Conservation (phyloP, 192 early-diverging fungal genomes). For the Coemansia sp. region DNA sequence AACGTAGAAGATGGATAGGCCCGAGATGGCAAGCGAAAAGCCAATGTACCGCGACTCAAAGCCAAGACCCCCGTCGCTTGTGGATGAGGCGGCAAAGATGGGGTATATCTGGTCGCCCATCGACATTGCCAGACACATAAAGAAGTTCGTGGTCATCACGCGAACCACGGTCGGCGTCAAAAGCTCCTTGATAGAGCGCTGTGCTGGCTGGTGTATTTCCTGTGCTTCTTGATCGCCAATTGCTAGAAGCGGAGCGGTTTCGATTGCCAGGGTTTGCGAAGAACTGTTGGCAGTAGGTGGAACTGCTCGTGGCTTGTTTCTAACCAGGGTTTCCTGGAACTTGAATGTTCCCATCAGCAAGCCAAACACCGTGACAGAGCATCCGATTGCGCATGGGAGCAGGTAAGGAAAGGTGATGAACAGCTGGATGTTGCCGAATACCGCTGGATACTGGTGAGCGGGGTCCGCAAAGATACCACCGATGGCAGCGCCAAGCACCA, state of each 20-base stretch:
- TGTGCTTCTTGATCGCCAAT: neutral
- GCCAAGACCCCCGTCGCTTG: slow-evolving; percentile 55
- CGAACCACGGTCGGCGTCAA: slow-evolving; percentile 34
- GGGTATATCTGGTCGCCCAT: slow-evolving; percentile 43
- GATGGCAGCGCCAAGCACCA: slow-evolving; percentile 66
- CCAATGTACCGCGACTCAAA: slow-evolving; percentile 57
- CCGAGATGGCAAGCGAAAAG: slow-evolving; percentile 46
- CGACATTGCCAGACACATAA: slow-evolving; percentile 19
- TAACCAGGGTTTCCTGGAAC: slow-evolving; percentile 62
- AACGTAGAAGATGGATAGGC: slow-evolving; percentile 45
- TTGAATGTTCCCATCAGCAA: slow-evolving; percentile 64
- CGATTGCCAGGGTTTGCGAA: neutral
- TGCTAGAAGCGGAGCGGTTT: neutral
- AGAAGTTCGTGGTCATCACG: slow-evolving; percentile 24
- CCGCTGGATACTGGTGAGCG: slow-evolving; percentile 61
- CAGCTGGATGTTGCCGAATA: slow-evolving; percentile 61
- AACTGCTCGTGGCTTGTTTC: neutral
- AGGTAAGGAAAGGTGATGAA: slow-evolving; percentile 75
- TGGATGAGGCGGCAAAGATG: slow-evolving; percentile 43
- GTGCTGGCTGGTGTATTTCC: neutral
- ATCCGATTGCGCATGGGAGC: slow-evolving; percentile 76
- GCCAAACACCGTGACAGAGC: slow-evolving; percentile 63
- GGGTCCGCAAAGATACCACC: slow-evolving; percentile 83
- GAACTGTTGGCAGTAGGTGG: neutral
- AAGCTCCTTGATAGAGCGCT: slow-evolving; percentile 18